phyloP scores from a whole-genome alignment of 441 rosid species.

The Corymbia calophylla region DNA sequence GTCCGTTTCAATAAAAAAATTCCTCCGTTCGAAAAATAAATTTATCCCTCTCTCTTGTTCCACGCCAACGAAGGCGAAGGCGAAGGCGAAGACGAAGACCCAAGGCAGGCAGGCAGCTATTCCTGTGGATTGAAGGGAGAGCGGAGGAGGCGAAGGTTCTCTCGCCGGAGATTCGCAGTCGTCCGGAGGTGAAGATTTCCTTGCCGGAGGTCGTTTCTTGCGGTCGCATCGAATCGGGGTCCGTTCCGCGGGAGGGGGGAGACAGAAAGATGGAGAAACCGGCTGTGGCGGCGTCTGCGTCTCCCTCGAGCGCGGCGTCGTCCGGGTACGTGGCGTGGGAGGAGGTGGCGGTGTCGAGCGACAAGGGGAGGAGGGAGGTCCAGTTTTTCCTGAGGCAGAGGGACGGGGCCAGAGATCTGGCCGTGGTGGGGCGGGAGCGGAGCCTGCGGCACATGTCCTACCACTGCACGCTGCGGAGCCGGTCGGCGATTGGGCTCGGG shows the following conservation, averaged over 20 bases:
- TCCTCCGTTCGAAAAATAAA: neutral
- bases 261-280: neutral
- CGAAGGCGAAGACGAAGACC: neutral
- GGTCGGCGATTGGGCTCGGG: constrained; percentile 12
- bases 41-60: neutral
- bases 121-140: neutral
- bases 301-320: constrained; percentile 9
- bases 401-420: constrained; percentile 60
- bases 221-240: neutral
- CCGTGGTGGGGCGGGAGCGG: constrained; percentile 54
- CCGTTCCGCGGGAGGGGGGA: neutral
- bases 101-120: neutral
- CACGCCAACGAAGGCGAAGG: neutral
- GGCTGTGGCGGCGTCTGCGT: constrained; percentile 7
- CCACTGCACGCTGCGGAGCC: constrained; percentile 27
- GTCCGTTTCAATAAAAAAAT: neutral
- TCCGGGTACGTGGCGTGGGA: constrained; percentile 55
- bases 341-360: constrained; percentile 41
- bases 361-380: constrained; percentile 49
- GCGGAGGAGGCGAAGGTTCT: neutral
- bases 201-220: neutral
- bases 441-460: constrained; percentile 49
- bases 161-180: neutral
- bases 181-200: neutral
- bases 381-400: constrained; percentile 52